phyloP scores from a whole-genome alignment of 208 protist genomes.

The Acanthamoeba healyi region DNA sequence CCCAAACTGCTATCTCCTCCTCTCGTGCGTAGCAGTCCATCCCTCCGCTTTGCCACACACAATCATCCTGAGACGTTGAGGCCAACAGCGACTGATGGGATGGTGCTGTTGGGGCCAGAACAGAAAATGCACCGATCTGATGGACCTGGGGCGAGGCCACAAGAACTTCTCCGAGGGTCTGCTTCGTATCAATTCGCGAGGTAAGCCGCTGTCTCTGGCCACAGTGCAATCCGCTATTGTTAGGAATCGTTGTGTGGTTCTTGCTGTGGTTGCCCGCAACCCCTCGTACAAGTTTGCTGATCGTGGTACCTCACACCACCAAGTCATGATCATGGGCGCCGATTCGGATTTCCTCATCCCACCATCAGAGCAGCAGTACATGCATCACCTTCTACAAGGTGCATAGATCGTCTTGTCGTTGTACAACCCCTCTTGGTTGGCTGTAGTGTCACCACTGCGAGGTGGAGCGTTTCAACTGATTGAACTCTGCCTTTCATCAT shows the following conservation, averaged over 20 bases:
- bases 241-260: no score
- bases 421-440: no score
- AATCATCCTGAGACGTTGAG: no score
- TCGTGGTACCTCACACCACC: neutral
- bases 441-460: neutral
- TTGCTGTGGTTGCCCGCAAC: no score
- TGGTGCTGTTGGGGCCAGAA: neutral
- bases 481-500: neutral
- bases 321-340: conserved; percentile 70
- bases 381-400: conserved; percentile 67
- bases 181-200: conserved; percentile 12
- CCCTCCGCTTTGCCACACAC: neutral
- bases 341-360: conserved; percentile 62
- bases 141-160: conserved; percentile 66
- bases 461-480: neutral
- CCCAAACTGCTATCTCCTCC: conserved; percentile 66
- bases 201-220: no score
- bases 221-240: no score
- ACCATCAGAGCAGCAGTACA: conserved; percentile 57
- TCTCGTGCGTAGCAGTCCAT: conserved; percentile 46
- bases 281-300: no score
- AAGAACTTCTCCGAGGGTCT: conserved; percentile 60
- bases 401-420: no score
- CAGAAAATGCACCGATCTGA: conserved; percentile 67
- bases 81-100: no score